phyloP scores from a whole-genome alignment of 768 basidiomycete genomes.

The Hygrophorus pudorinus region DNA sequence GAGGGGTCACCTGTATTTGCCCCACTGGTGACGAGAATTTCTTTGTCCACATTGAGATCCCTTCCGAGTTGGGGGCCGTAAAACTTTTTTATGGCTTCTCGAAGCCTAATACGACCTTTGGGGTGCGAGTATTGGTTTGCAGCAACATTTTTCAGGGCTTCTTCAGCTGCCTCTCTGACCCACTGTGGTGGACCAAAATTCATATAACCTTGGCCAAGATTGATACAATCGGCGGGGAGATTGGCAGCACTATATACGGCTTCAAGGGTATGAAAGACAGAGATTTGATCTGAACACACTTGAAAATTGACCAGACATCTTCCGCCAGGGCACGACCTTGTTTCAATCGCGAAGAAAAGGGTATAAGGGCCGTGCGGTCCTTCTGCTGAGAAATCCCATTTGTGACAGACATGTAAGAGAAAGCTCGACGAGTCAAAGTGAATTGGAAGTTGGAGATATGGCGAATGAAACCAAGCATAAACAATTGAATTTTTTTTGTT shows the following conservation, averaged over 20 bases:
- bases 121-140: slow-evolving; percentile 90
- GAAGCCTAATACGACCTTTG: slow-evolving; percentile 76
- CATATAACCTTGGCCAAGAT: slow-evolving; percentile 94
- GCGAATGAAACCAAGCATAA: too few species aligned
- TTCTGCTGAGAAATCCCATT: neutral
- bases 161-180: slow-evolving; percentile 64
- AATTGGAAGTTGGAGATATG: too few species aligned
- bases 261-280: slow-evolving; percentile 1
- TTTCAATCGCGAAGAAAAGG: slow-evolving; percentile 60
- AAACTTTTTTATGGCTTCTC: slow-evolving; percentile 76
- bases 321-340: slow-evolving; percentile 70
- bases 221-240: slow-evolving; percentile 85
- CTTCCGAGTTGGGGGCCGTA: slow-evolving; percentile 64
- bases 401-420: neutral
- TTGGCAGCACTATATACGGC: slow-evolving; percentile 58
- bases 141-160: slow-evolving; percentile 51
- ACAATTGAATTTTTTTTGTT: too few species aligned
- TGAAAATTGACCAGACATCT: slow-evolving; percentile 91
- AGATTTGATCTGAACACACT: slow-evolving; percentile 31
- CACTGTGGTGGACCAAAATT: slow-evolving; percentile 81
- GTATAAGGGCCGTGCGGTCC: slow-evolving; percentile 44
- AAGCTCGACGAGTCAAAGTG: neutral
- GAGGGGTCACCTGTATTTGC: slow-evolving; percentile 78
- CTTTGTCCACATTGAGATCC: slow-evolving; percentile 70
- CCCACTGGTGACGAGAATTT: slow-evolving; percentile 92